Base-by-base conservation (phyloP, 2,329 filamentous ascomycete genomes). In the Penicillium nordicum region DNA sequence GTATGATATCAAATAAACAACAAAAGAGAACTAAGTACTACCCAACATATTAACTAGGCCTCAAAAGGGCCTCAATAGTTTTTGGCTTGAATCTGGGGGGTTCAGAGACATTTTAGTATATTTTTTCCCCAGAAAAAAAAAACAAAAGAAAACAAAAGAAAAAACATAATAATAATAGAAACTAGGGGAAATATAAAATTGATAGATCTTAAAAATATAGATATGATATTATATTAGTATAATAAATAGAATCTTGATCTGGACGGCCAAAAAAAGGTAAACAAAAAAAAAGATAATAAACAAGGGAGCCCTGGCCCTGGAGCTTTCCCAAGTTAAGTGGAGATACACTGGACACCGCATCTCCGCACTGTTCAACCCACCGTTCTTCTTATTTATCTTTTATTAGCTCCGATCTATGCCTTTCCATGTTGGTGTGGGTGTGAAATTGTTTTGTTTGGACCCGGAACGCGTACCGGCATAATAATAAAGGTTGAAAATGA, bases 401-500 rank as follows among this genome's bases (percentile, higher is more conserved):
- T 36, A 37, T 45, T 56, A 52, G 53, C 48, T 40, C 29, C 41
- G 21, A 51, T 55, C 37, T 36, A 55, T 56, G 42, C 40, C 47
- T 51, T 30, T 51, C 25, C 16, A 46, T 46, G 36, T 44, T 25
- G 36, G n/a, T 16, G 27, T 53, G 23, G 29, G 42, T 43, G 32
- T 48, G 23, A 37, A 37, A 2, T 44, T 44, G 38, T 51, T 43
- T 50, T 53, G 50, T 38, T 46, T 47, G 12, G 25, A 48, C n/a
- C 50, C 34, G 30, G n/a, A 11, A 49, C 46, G 53, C 48, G 27
- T 54, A 54, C 37, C 49, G 38, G 49, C 53, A 64, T 62, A 54
- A 59, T 49, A 65, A 64, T 59, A 65, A 61, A 58, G 49, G 30
- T 32, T 32, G 56, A 70, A 62, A 61, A 73, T 73, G 70, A 63